Conservation (phyloP, 2,329 filamentous ascomycete species). For the Aspergillus ustus region DNA sequence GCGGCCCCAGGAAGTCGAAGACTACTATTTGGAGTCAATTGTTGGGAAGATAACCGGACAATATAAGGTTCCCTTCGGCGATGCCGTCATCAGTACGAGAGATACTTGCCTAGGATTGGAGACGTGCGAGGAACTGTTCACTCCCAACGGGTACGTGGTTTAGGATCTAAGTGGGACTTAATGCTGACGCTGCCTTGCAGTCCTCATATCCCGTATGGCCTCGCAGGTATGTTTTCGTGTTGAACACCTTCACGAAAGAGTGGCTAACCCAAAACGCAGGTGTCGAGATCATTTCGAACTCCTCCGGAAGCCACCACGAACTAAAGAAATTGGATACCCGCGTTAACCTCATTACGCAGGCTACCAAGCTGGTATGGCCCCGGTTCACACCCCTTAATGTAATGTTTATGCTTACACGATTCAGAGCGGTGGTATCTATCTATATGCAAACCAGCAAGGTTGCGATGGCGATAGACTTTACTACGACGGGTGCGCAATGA, state of each 20-base stretch:
- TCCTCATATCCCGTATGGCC: slow-evolving; percentile 64
- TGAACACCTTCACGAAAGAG: slow-evolving; percentile 49
- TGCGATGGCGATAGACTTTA: slow-evolving; percentile 66
- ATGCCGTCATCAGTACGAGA: slow-evolving; percentile 64
- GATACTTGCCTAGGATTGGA: slow-evolving; percentile 69
- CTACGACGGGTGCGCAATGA: slow-evolving; percentile 67
- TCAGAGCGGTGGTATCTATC: slow-evolving; percentile 52
- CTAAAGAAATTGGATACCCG: slow-evolving; percentile 69
- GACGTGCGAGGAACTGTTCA: slow-evolving; percentile 72
- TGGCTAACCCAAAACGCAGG: slow-evolving; percentile 52
- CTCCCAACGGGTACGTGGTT: slow-evolving; percentile 49
- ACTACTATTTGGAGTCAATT: slow-evolving; percentile 66
- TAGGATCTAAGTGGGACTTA: not conserved
- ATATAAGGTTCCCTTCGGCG: slow-evolving; percentile 67
- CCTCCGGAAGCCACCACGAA: slow-evolving; percentile 69
- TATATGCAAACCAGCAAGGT: slow-evolving; percentile 67
- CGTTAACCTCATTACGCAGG: slow-evolving; percentile 68
- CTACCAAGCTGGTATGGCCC: slow-evolving; percentile 53
- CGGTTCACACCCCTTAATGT: too few relatives aligned
- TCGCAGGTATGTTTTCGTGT: slow-evolving; percentile 54
- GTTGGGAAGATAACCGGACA: slow-evolving; percentile 62
- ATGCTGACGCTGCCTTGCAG: slow-evolving; percentile 33
- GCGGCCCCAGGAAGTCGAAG: slow-evolving; percentile 59
- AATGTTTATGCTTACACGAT: slow-evolving; percentile 13
- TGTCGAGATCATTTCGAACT: slow-evolving; percentile 74